These are phyloP conservation scores for Fusarium ambrosium DNA, from an alignment of 2,329 filamentous ascomycete genomes.

Conservation along the genomic window DNA sequence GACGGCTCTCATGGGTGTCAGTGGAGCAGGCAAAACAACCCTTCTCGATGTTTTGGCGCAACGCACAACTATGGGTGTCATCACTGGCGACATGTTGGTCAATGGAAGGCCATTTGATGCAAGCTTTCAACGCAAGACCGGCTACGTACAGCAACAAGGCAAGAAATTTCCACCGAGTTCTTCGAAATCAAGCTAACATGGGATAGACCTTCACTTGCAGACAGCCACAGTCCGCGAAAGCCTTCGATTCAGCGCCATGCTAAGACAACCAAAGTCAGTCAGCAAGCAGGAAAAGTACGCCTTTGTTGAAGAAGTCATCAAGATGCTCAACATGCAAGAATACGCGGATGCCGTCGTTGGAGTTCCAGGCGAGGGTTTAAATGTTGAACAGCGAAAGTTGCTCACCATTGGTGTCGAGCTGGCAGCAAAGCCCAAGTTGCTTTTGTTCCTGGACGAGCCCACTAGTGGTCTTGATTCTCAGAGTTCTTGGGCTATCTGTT, in stretches of 20 bases:
- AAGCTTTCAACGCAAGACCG: slow-evolving; percentile 74
- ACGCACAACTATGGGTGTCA: slow-evolving; percentile 71
- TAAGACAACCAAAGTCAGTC: slow-evolving; percentile 68
- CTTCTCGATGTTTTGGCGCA: slow-evolving; percentile 59
- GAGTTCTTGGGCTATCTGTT: slow-evolving; percentile 73
- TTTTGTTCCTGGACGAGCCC: slow-evolving; percentile 74
- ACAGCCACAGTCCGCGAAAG: slow-evolving; percentile 69
- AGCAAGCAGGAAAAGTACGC: slow-evolving; percentile 69
- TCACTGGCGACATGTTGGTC: slow-evolving; percentile 76
- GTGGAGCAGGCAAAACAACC: slow-evolving; percentile 60
- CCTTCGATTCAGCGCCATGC: slow-evolving; percentile 68
- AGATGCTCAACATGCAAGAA: slow-evolving; percentile 75
- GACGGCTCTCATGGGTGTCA: slow-evolving; percentile 81
- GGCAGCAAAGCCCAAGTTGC: slow-evolving; percentile 68
- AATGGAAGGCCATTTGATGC: slow-evolving; percentile 69
- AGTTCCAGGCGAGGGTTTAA: slow-evolving; percentile 70
- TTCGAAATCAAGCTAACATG: slow-evolving; percentile 1
- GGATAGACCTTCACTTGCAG: slow-evolving; percentile 66
- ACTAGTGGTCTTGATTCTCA: slow-evolving; percentile 74
- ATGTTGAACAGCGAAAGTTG: slow-evolving; percentile 73
- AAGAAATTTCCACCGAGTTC: neutral
- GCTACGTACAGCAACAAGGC: slow-evolving; percentile 77
- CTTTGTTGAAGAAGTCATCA: slow-evolving; percentile 75
- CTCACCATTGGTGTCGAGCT: slow-evolving; percentile 73
- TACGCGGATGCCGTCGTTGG: slow-evolving; percentile 77